These are phyloP conservation scores for Tuber calosporum DNA, from an alignment of 495 filamentous ascomycete species.

Conservation along the genomic window DNA sequence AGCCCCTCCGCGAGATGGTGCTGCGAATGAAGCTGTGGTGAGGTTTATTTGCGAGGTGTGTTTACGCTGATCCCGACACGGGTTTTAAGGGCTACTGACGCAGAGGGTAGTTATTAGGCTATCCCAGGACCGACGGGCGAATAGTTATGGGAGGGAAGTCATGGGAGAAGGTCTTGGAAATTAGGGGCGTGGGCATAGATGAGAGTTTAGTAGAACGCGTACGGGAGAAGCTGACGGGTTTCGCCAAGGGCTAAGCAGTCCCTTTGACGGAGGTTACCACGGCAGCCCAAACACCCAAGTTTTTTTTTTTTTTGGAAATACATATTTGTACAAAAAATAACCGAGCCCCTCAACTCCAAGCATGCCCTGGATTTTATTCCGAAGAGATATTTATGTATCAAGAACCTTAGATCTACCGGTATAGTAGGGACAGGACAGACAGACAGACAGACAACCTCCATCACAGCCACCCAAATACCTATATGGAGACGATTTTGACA, in stretches of 20 bases:
- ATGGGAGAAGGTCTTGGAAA: slow-evolving; percentile 22
- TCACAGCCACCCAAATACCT: neutral
- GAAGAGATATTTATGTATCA: neutral
- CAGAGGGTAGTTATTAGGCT: slow-evolving; percentile 17
- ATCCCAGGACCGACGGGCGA: slow-evolving; percentile 13
- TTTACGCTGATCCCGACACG: neutral
- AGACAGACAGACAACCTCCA: neutral
- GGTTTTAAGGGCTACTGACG: neutral
- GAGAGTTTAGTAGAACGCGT: neutral
- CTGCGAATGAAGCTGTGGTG: slow-evolving; percentile 21
- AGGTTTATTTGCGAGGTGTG: slow-evolving; percentile 26
- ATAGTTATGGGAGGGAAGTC: slow-evolving; percentile 13
- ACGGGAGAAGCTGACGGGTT: neutral
- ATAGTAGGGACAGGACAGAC: neutral
- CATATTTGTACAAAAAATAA: neutral
- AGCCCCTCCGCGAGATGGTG: slow-evolving; percentile 16
- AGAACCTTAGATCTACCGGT: slow-evolving; percentile 1
- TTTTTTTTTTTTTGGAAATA: neutral
- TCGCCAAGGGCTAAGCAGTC: neutral
- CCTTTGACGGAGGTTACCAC: neutral
- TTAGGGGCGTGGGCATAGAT: slow-evolving; percentile 7
- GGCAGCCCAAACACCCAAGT: neutral
- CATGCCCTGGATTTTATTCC: neutral
- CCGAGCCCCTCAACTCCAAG: neutral
- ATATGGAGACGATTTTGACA: neutral